These are phyloP conservation scores for Vigna mungo DNA, from an alignment of 306 rosid species.

Conservation along the genomic window DNA sequence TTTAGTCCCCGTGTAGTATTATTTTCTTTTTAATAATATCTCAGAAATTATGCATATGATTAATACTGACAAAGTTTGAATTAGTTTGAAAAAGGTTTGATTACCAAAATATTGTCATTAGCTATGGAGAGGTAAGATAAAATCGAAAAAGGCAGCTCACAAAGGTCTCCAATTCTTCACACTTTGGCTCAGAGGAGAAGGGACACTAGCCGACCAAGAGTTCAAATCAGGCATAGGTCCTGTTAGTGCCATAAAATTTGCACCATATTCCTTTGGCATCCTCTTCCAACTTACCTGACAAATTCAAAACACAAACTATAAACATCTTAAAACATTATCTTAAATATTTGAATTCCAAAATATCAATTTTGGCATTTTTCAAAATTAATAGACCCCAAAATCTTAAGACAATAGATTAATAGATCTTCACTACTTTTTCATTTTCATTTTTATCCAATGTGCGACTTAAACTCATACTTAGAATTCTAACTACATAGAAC, in stretches of 20 bases:
- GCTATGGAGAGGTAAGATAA: slow-evolving; percentile 28
- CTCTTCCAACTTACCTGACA: slow-evolving; percentile 90
- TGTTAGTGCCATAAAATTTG: slow-evolving; percentile 80
- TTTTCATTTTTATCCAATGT: too few species aligned
- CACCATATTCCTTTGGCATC: slow-evolving; percentile 65
- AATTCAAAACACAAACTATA: slow-evolving; percentile 42
- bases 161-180: slow-evolving; percentile 78
- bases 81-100: not conserved
- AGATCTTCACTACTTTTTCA: too few species aligned
- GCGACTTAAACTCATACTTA: too few species aligned
- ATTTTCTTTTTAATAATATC: too few species aligned
- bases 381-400: not conserved
- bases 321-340: slow-evolving; percentile 36
- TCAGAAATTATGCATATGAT: too few species aligned
- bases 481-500: not conserved
- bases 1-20: too few species aligned
- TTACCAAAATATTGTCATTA: not conserved
- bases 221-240: slow-evolving; percentile 79
- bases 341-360: slow-evolving; percentile 23
- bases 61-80: not conserved
- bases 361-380: not conserved
- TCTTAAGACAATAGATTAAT: too few species aligned
- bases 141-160: slow-evolving; percentile 36
- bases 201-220: slow-evolving; percentile 77
- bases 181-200: slow-evolving; percentile 58